A percentile compares a stretch with the other conserved stretches of the same genome.
Conservation (phyloP, 768 basidiomycete genomes). For the Scleroderma citrinum region DNA sequence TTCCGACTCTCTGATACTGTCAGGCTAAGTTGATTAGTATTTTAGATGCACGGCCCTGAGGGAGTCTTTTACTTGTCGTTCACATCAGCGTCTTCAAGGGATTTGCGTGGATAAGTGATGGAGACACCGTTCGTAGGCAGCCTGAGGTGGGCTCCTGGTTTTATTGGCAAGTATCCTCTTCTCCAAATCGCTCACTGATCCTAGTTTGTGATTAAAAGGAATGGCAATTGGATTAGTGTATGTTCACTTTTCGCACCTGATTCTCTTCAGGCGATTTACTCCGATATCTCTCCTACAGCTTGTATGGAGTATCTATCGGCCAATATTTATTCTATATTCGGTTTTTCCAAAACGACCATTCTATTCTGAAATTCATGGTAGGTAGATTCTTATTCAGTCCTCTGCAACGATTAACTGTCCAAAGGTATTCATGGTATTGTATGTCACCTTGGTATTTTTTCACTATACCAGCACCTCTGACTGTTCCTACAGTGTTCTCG, state of each 20-base stretch:
- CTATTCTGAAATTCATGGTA: conserved; percentile 9
- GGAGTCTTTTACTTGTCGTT: too few relatives aligned
- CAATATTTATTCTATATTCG: conserved; percentile 15
- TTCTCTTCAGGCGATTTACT: not conserved
- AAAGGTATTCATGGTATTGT: not conserved
- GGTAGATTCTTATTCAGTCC: not conserved
- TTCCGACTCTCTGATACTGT: too few relatives aligned
- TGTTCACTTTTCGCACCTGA: not conserved
- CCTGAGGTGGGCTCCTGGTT: conserved; percentile 9
- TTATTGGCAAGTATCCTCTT: conserved; percentile 11
- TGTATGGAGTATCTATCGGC: conserved; percentile 14
- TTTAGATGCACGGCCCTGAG: too few relatives aligned
- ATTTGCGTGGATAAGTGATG: conserved; percentile 5
- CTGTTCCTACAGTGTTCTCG: not conserved
- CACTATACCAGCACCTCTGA: not conserved
- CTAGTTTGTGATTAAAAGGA: conserved; percentile 7
- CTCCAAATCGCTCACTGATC: not conserved
- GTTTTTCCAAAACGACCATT: conserved; percentile 12
- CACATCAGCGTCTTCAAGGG: too few relatives aligned
- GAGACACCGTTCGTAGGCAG: not conserved
- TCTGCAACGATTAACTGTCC: not conserved
- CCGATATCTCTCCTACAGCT: conserved; percentile 5
- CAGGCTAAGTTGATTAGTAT: too few relatives aligned
- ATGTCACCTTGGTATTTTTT: not conserved
- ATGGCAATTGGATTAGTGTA: conserved; percentile 9